These are phyloP conservation scores for Cyberlindnera mycetangii DNA, from an alignment of 805 yeast species.

Conservation along the genomic window DNA sequence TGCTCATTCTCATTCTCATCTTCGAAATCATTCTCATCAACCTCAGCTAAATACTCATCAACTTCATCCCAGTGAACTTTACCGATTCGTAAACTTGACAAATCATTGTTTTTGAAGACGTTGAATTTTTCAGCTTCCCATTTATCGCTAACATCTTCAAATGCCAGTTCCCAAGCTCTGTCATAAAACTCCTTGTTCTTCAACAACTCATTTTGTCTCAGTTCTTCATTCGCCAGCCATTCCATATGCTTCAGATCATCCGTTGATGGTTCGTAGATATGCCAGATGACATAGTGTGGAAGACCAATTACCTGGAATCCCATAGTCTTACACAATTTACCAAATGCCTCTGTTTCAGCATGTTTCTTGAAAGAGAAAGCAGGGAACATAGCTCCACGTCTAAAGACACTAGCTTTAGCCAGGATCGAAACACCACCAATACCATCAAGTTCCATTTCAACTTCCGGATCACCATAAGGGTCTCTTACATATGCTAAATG, in stretches of 20 bases:
- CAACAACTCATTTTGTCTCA: constrained; percentile 58
- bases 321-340: constrained; percentile 83
- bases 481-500: constrained; percentile 93
- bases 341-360: constrained; percentile 98
- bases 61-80: constrained; percentile 70
- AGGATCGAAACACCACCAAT: constrained; percentile 96
- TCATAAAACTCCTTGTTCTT: constrained; percentile 63
- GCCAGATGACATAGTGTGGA: constrained; percentile 96
- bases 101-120: constrained; percentile 76
- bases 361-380: constrained; percentile 95
- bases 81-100: constrained; percentile 44
- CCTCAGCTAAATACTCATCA: constrained; percentile 36
- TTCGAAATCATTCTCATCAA: constrained; percentile 21
- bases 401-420: constrained; percentile 82
- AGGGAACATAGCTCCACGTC: constrained; percentile 90
- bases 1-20: constrained; percentile 5
- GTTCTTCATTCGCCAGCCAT: constrained; percentile 83
- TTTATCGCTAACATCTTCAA: constrained; percentile 65
- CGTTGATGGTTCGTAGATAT: constrained; percentile 89
- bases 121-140: constrained; percentile 73
- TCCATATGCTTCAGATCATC: constrained; percentile 89
- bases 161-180: constrained; percentile 74
- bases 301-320: constrained; percentile 83
- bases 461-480: constrained; percentile 92
- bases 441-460: constrained; percentile 91